Evolutionary conservation across 306 rosid genomes (phyloP), one percentile per base, ranked within the genome.

Genomic region (Vicia faba): DNA sequence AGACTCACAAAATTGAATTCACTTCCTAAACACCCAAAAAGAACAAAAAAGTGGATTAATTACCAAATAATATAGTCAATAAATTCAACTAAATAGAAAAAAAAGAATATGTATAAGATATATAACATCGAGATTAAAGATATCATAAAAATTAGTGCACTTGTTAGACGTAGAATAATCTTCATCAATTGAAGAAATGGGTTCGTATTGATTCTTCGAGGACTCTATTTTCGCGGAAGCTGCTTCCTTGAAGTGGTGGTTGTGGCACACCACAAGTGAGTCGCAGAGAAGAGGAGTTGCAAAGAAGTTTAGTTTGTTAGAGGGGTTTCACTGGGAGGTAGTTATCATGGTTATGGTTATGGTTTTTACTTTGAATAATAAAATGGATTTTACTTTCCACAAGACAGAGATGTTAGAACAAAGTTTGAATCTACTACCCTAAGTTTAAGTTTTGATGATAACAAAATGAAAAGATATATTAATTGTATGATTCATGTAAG

Each of bases 51-150:
- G 25, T 1, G 19, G n/a, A 31, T 23, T 2, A 23, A 2, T 23
- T 23, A 1, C 25, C 25, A 33, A 69, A 10, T 6, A 39, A 54
- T 15, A 2, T 2, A 9, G 11, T 3, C 35, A 49, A 39, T 25
- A 49, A 45, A 3, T 0, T 44, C 1, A 16, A 49, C 25, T 23
- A 23, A 49, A 50, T 11, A 51, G 2, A 18, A 11, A 73, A 26
- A 51, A 8, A 64, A 5, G 25, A 20, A 7, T 23, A 23, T 23
- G 25, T 23, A 23, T 23, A 14, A 61, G 50, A 16, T 12, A 25
- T 80, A 23, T 23, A 23, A 86, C 98, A 64, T 86, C 65, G 38
- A 97, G 84, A 23, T 96, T 96, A 70, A 89, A 86, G 16, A 93
- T 66, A 73, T 89, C 88, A 45, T 80, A 88, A 83, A 86, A 89